Conservation (phyloP, 73 alveolate species). For the Halteria grandinella region DNA sequence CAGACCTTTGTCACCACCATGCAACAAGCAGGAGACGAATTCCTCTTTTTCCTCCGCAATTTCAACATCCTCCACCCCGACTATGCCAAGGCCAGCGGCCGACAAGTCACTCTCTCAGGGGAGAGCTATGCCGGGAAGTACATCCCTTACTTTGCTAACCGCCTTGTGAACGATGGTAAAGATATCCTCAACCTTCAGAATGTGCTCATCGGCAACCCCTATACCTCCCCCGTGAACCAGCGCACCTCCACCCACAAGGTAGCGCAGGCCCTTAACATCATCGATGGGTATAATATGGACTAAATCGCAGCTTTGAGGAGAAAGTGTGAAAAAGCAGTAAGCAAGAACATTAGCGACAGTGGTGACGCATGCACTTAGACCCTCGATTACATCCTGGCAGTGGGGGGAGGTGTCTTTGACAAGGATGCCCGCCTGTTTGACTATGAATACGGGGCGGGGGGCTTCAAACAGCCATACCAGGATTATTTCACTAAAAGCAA, state of each 20-base stretch:
- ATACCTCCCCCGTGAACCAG: conserved; percentile 18
- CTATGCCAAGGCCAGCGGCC: conserved; percentile 49
- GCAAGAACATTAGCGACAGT: not conserved
- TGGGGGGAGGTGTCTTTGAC: conserved; percentile 8
- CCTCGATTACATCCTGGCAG: conserved; percentile 2
- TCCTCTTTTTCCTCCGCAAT: conserved; percentile 65
- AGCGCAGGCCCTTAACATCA: conserved; percentile 5
- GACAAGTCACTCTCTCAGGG: conserved; percentile 78
- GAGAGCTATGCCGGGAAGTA: conserved; percentile 91
- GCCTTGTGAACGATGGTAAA: conserved; percentile 37
- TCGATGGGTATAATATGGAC: not conserved
- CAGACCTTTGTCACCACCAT: conserved; percentile 58
- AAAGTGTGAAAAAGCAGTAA: conserved; percentile 13
- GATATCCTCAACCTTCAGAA: not conserved
- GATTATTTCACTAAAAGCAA: not conserved
- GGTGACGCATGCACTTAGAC: conserved; percentile 5
- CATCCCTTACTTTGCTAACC: conserved; percentile 75
- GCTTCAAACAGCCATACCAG: not conserved
- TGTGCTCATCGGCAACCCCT: not conserved
- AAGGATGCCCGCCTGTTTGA: conserved; percentile 18
- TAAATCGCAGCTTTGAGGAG: conserved; percentile 5
- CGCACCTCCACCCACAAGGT: conserved; percentile 9
- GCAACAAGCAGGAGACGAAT: conserved; percentile 63
- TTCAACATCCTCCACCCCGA: conserved; percentile 67
- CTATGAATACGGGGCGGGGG: conserved; percentile 16